Conservation (phyloP, 768 basidiomycete species). For the Amanita rimosa region DNA sequence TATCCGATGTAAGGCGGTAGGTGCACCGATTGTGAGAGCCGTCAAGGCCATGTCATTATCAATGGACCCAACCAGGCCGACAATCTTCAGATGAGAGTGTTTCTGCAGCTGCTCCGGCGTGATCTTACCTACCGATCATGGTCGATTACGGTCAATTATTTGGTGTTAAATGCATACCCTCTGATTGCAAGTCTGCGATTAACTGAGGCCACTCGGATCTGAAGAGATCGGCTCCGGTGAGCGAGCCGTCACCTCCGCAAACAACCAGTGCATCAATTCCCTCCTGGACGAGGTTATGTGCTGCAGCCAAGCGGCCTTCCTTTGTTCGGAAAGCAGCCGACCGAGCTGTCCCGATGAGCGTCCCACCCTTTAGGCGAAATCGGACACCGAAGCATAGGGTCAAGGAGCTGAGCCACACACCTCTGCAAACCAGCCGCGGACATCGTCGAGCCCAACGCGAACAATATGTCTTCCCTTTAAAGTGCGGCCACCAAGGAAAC, state of each 20-base stretch:
- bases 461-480: slow-evolving; percentile 91
- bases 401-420: slow-evolving; percentile 25
- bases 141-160: slow-evolving; percentile 1
- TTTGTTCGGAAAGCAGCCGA: slow-evolving; percentile 73
- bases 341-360: slow-evolving; percentile 89
- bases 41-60: slow-evolving; percentile 99
- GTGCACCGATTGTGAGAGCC: slow-evolving; percentile 93
- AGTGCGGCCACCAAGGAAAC: slow-evolving; percentile 53
- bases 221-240: slow-evolving; percentile 94
- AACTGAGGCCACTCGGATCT: slow-evolving; percentile 91
- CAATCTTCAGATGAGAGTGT: slow-evolving; percentile 84
- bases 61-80: slow-evolving; percentile 97
- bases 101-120: slow-evolving; percentile 56
- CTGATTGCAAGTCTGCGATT: slow-evolving; percentile 50
- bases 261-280: slow-evolving; percentile 96
- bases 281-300: slow-evolving; percentile 86
- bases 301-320: slow-evolving; percentile 85
- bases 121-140: slow-evolving; percentile 45
- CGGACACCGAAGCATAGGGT: background rate
- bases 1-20: slow-evolving; percentile 91
- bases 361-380: slow-evolving; percentile 58
- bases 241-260: slow-evolving; percentile 93
- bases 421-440: slow-evolving; percentile 88
- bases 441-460: slow-evolving; percentile 96
- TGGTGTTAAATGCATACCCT: slow-evolving; percentile 6